Conservation (phyloP, 1,284 basidiomycete genomes). For the Thecaphora thlaspeos region DNA sequence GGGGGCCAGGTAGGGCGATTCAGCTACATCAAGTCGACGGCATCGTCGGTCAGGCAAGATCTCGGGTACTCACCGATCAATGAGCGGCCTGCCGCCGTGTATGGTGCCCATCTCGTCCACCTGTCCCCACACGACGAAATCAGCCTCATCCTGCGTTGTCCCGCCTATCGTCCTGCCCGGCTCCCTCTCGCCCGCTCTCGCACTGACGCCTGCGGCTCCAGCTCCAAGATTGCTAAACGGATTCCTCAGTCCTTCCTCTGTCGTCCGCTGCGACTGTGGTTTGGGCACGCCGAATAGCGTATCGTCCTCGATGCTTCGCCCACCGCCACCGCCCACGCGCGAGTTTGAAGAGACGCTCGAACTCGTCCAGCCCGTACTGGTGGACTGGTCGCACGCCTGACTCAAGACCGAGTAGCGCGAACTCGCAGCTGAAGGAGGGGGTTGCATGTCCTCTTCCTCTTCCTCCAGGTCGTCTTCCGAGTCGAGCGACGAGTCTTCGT, state of each 20-base stretch:
- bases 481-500: constrained; percentile 27
- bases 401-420: constrained; percentile 3
- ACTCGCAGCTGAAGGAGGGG: neutral
- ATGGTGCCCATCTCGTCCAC: constrained; percentile 46
- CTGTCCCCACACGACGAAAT: constrained; percentile 36
- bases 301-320: constrained; percentile 48
- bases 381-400: too few relatives aligned
- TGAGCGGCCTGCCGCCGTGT: constrained; percentile 40
- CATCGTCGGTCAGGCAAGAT: neutral
- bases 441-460: constrained; percentile 4
- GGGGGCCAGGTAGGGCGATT: too few relatives aligned
- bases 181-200: constrained; percentile 2
- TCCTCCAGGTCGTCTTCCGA: constrained; percentile 27
- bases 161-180: constrained; percentile 1
- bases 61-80: constrained; percentile 12
- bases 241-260: neutral
- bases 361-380: too few relatives aligned
- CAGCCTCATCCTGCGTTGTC: constrained; percentile 5
- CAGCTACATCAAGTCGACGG: too few relatives aligned
- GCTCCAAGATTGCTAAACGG: neutral
- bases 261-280: constrained; percentile 13
- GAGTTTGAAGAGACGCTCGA: neutral
- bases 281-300: constrained; percentile 51
- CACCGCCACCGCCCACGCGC: neutral
- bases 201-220: constrained; percentile 1